phyloP scores from a whole-genome alignment of 2,329 filamentous ascomycete species.

The Venturia aucupariae region DNA sequence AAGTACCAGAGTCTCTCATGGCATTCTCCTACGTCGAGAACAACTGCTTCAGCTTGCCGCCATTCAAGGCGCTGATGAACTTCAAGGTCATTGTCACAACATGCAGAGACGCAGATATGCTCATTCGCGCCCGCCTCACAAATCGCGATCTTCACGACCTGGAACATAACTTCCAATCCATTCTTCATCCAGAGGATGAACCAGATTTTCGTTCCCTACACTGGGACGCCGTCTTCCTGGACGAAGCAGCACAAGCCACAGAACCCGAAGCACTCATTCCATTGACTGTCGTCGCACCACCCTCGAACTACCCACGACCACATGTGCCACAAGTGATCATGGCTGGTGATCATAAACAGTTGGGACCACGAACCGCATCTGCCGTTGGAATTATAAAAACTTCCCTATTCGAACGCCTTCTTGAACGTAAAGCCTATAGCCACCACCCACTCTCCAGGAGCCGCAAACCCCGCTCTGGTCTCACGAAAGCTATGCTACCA shows the following conservation, averaged over 20 bases:
- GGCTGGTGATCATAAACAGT: slow-evolving; percentile 38
- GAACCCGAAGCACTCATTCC: slow-evolving; percentile 35
- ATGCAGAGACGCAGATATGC: slow-evolving; percentile 32
- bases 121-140: slow-evolving; percentile 34
- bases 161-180: slow-evolving; percentile 25
- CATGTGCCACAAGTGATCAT: slow-evolving; percentile 33
- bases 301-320: slow-evolving; percentile 19
- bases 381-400: slow-evolving; percentile 25
- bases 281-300: slow-evolving; percentile 32
- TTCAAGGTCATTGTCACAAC: slow-evolving; percentile 37
- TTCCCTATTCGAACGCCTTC: slow-evolving; percentile 35
- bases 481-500: slow-evolving; percentile 28
- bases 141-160: slow-evolving; percentile 33
- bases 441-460: slow-evolving; percentile 33
- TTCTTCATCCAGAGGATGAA: slow-evolving; percentile 24
- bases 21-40: slow-evolving; percentile 31
- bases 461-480: slow-evolving; percentile 20
- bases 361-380: slow-evolving; percentile 33
- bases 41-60: slow-evolving; percentile 34
- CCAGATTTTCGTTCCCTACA: slow-evolving; percentile 24
- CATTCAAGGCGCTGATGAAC: slow-evolving; percentile 30
- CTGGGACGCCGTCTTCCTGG: slow-evolving; percentile 36
- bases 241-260: slow-evolving; percentile 39
- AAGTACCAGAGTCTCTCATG: slow-evolving; percentile 32
- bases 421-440: slow-evolving; percentile 28